These are phyloP conservation scores for Pyrenochaeta sp. DNA, from an alignment of 2,329 filamentous ascomycete species.

Conservation along the genomic window DNA sequence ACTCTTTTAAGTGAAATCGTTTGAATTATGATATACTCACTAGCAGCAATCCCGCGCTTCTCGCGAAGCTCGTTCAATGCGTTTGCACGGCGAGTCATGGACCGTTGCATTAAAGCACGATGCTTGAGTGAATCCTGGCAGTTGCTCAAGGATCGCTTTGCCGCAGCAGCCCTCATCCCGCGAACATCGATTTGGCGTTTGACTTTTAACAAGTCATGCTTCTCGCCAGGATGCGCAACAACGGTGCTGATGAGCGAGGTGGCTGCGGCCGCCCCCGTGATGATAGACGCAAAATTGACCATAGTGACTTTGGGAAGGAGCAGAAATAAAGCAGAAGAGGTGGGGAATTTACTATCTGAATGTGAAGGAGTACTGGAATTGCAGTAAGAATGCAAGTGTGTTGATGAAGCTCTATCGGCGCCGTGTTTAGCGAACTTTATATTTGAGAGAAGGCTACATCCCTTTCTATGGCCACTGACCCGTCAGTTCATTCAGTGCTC, in stretches of 20 bases:
- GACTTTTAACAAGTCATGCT: constrained; percentile 39
- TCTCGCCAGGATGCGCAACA: constrained; percentile 45
- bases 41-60: constrained; percentile 35
- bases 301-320: no score
- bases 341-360: no score
- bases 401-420: no score
- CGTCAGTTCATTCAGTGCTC: not conserved
- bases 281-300: no score
- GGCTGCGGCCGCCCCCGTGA: constrained; percentile 24
- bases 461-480: constrained; percentile 2
- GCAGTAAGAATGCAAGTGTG: no score
- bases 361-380: no score
- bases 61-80: constrained; percentile 26
- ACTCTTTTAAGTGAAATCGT: no score
- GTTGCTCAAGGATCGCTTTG: constrained; percentile 27
- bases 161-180: constrained; percentile 23
- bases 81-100: constrained; percentile 28
- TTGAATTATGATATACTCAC: constrained; percentile 5
- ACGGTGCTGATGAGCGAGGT: constrained; percentile 25
- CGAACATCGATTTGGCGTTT: constrained; percentile 41
- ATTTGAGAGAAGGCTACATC: no score
- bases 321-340: no score
- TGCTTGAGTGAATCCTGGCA: constrained; percentile 30
- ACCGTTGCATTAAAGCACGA: constrained; percentile 26
- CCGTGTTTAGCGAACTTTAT: no score